A percentile compares a stretch with the other conserved stretches of the same genome.
Evolutionary conservation across 2,329 filamentous ascomycete species (phyloP).

Genomic region (Aureobasidium sp.): DNA sequence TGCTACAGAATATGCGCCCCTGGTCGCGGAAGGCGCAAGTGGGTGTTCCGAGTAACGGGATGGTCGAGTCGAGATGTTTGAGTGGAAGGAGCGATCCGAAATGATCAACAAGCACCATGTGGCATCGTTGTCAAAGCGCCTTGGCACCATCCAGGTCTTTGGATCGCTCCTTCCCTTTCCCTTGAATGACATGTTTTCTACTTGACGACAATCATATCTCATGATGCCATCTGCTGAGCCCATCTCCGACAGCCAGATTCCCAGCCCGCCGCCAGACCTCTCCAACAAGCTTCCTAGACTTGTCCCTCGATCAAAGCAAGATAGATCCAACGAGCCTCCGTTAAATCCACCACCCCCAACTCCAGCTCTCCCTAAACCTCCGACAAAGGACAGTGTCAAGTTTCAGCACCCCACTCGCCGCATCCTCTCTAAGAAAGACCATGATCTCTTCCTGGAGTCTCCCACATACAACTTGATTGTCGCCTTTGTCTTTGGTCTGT

Average conservation of each 20-base stretch:
- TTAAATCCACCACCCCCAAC: constrained; percentile 62
- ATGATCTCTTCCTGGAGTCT: constrained; percentile 72
- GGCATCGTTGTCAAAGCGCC: not conserved
- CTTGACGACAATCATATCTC: too few species aligned
- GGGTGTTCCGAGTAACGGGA: not conserved
- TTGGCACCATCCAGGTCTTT: not conserved
- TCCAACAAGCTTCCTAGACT: constrained; percentile 59
- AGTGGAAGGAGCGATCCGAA: not conserved
- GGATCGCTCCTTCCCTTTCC: not conserved
- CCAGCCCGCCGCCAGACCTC: constrained; percentile 36
- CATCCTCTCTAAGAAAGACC: constrained; percentile 75
- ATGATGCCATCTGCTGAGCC: constrained; percentile 60
- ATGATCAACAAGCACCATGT: not conserved
- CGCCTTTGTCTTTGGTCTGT: constrained; percentile 78
- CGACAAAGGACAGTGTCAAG: constrained; percentile 44
- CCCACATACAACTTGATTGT: constrained; percentile 68
- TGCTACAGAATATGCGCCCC: not conserved
- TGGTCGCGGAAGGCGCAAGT: not conserved
- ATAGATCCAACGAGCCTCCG: constrained; percentile 34
- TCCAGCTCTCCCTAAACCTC: constrained; percentile 62
- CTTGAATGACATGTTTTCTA: too few species aligned
- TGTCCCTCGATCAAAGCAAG: constrained; percentile 54
- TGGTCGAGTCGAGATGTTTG: not conserved
- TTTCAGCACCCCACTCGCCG: constrained; percentile 66
- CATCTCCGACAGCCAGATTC: constrained; percentile 65